Evolutionary conservation across 306 rosid genomes (phyloP).

Genomic region (Cucumis melo): DNA sequence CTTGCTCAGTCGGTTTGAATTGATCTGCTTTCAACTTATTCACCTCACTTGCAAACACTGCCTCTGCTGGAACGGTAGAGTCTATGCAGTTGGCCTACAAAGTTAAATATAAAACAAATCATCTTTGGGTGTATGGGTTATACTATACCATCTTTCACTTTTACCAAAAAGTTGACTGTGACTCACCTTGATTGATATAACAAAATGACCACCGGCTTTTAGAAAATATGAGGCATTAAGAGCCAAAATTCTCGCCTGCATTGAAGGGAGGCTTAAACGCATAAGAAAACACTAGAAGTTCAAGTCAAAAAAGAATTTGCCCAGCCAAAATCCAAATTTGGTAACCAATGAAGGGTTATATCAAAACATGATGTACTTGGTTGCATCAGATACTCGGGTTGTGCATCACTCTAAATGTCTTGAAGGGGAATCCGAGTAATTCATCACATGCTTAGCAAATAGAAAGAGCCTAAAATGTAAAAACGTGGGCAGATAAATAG

Average conservation of each 20-base stretch:
- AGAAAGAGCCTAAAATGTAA: background rate
- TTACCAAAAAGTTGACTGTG: background rate
- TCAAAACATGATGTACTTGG: background rate
- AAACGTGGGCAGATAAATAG: background rate
- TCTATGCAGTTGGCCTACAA: slow-evolving; percentile 85
- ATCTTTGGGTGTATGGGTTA: background rate
- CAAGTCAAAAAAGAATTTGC: no score
- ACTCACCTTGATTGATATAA: slow-evolving; percentile 78
- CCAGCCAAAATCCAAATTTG: background rate
- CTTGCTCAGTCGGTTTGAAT: slow-evolving; percentile 72
- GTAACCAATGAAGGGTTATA: background rate
- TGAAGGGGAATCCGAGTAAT: slow-evolving; percentile 36
- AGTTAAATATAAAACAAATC: background rate
- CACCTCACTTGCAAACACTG: slow-evolving; percentile 62
- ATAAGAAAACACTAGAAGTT: background rate
- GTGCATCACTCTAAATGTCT: slow-evolving; percentile 29
- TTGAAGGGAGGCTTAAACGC: background rate
- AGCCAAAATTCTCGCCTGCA: slow-evolving; percentile 83
- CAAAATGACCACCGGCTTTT: slow-evolving; percentile 80
- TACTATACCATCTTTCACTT: background rate
- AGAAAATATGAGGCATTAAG: slow-evolving; percentile 78
- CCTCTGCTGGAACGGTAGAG: slow-evolving; percentile 65
- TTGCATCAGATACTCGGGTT: slow-evolving; percentile 51
- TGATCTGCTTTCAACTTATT: slow-evolving; percentile 74
- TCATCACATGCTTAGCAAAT: slow-evolving; percentile 17